Evolutionary conservation across 768 basidiomycete species (phyloP).

Genomic region (Hypsizygus marmoreus): DNA sequence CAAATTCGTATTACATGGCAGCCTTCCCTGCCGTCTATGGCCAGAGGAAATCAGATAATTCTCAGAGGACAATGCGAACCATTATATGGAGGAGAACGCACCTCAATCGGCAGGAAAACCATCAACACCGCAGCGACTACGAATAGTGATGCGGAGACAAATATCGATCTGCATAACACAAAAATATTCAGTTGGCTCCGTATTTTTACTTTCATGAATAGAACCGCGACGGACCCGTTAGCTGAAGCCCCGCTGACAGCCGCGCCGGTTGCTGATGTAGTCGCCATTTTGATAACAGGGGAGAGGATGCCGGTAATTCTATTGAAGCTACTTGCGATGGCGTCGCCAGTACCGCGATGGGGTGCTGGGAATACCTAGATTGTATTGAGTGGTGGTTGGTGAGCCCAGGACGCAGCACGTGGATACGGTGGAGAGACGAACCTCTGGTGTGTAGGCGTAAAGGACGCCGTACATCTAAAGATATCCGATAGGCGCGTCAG

Average conservation of each 20-base stretch:
- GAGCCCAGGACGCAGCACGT: background rate
- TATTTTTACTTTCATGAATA: background rate
- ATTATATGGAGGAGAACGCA: constrained; percentile 18
- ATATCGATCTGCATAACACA: constrained; percentile 40
- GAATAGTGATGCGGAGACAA: constrained; percentile 48
- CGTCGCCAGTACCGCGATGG: constrained; percentile 57
- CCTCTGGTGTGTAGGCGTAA: constrained; percentile 61
- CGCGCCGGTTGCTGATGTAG: constrained; percentile 32
- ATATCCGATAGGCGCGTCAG: constrained; percentile 4
- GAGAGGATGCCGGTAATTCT: constrained; percentile 49
- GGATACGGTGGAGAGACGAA: constrained; percentile 9
- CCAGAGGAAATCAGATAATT: background rate
- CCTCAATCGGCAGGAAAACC: constrained; percentile 51
- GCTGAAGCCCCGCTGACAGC: constrained; percentile 28
- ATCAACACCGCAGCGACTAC: constrained; percentile 40
- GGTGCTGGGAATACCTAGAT: constrained; percentile 56
- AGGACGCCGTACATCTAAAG: constrained; percentile 51
- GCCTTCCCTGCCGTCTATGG: constrained; percentile 35
- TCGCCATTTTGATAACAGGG: constrained; percentile 50
- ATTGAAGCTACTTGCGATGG: constrained; percentile 50
- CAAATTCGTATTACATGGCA: no score
- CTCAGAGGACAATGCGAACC: background rate
- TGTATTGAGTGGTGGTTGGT: background rate
- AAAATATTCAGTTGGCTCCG: background rate
- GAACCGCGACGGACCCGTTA: constrained; percentile 31